phyloP scores from a whole-genome alignment of 768 basidiomycete species.

The Amanita phalloides region DNA sequence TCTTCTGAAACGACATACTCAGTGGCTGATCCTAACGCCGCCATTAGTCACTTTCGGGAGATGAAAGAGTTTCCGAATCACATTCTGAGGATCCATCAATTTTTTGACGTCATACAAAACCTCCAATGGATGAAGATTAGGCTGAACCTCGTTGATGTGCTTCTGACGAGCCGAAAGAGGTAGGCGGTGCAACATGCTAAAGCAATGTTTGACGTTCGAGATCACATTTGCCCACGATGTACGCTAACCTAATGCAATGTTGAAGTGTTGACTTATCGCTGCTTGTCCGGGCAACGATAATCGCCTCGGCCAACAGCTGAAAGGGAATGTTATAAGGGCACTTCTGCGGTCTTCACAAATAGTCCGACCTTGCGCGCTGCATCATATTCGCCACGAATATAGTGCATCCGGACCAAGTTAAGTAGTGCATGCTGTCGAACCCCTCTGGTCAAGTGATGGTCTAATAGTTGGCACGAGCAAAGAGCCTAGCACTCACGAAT shows the following conservation, averaged over 20 bases:
- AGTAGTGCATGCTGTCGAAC: conserved; percentile 73
- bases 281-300: conserved; percentile 62
- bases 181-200: conserved; percentile 63
- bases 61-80: conserved; percentile 17
- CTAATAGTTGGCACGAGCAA: neutral
- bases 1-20: conserved; percentile 55
- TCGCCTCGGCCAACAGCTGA: conserved; percentile 68
- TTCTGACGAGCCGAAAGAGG: conserved; percentile 37
- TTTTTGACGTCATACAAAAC: conserved; percentile 70
- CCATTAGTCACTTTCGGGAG: neutral
- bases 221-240: conserved; percentile 1
- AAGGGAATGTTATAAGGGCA: neutral
- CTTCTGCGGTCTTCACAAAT: neutral
- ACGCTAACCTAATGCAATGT: conserved; percentile 61
- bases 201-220: conserved; percentile 1
- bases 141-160: conserved; percentile 64
- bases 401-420: conserved; percentile 72
- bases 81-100: conserved; percentile 56
- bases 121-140: conserved; percentile 66
- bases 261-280: conserved; percentile 66
- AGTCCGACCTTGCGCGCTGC: conserved; percentile 53
- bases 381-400: conserved; percentile 51
- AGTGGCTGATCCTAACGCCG: conserved; percentile 55
- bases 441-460: conserved; percentile 33
- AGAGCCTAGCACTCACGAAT: conserved; percentile 47